These are phyloP conservation scores for Beauveria pseudobassiana DNA, from an alignment of 2,329 filamentous ascomycete genomes.

Conservation along the genomic window DNA sequence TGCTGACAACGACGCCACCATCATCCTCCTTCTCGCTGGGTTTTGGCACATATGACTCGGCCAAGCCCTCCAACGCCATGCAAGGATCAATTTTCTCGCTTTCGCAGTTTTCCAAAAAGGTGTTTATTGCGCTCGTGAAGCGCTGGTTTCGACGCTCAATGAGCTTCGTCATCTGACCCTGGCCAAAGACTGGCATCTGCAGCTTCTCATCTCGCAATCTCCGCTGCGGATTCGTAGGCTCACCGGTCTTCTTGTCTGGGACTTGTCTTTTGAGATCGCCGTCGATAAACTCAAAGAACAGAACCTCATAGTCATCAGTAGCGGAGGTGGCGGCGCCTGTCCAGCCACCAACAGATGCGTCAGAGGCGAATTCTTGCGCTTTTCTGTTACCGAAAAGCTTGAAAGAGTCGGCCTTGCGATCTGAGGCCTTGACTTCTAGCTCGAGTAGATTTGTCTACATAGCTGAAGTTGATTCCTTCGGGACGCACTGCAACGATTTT, in stretches of 20 bases:
- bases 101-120: slow-evolving; percentile 68
- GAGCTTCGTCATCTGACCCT: slow-evolving; percentile 81
- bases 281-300: slow-evolving; percentile 90
- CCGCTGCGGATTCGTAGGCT: slow-evolving; percentile 58
- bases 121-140: slow-evolving; percentile 69
- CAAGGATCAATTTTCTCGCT: slow-evolving; percentile 60
- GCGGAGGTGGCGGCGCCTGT: slow-evolving; percentile 34
- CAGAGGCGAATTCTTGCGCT: slow-evolving; percentile 42
- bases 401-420: slow-evolving; percentile 53
- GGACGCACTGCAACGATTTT: slow-evolving; percentile 73
- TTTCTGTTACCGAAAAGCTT: slow-evolving; percentile 39
- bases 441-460: slow-evolving; percentile 78
- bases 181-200: slow-evolving; percentile 87
- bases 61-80: slow-evolving; percentile 50
- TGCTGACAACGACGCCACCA: slow-evolving; percentile 28
- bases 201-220: slow-evolving; percentile 70
- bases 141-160: slow-evolving; percentile 87
- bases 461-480: slow-evolving; percentile 71
- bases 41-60: slow-evolving; percentile 54
- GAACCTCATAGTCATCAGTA: slow-evolving; percentile 52
- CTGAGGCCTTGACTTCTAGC: slow-evolving; percentile 65
- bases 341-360: slow-evolving; percentile 49
- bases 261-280: slow-evolving; percentile 82
- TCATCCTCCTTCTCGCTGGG: slow-evolving; percentile 37
- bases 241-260: slow-evolving; percentile 61